Evolutionary conservation across 768 basidiomycete genomes (phyloP), one percentile per base, ranked within the genome.

Genomic region (Filobasidium wieringae): DNA sequence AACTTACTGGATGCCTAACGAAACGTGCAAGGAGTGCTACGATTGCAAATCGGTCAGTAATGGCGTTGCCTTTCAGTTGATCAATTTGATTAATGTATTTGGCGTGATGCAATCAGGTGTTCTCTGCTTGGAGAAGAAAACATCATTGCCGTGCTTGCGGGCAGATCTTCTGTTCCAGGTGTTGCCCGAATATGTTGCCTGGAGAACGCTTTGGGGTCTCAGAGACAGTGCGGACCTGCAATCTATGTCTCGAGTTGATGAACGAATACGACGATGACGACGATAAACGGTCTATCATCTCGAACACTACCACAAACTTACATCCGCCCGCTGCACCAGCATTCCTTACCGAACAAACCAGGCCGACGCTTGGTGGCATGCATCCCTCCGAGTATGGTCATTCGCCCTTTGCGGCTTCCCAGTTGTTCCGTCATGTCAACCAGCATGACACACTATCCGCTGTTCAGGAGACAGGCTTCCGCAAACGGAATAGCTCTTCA

Each of bases 121-220:
- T 99, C 75, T 88, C 89, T 0, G 81, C 91, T 1, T 96, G 89
- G 88, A 77, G 92, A 53, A 78, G 95, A 62, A 95, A 92, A 72
- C 95, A 99, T 67, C 95, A 99, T 70, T 99, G 95, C 75, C 83
- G 95, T 12, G 90, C 97, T 72, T 97, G 95, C 86, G 92, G 92
- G 31, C 92, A 95, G 73, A 92, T 99, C 71, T 99, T 96, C 71
- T 99, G 95, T 73, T 89, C 88, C 31, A 82, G 90, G 8, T 99
- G 95, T 72, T 91, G 95, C 2, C 92, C 90, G 30, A 93, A 95
- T 66, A 86, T 95, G 64, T 7, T 30, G 2, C 15, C 39, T 54
- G 92, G 90, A 15, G 80, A 84, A 12, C 83, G 91, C 7, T 96
- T 95, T 67, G 91, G 92, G 4, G 85, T 89, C 60, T 86, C 93